Evolutionary conservation across 148 eudicot genomes (phyloP), one percentile per base, ranked within the genome.

Genomic region (Chenopodium berlandieri): DNA sequence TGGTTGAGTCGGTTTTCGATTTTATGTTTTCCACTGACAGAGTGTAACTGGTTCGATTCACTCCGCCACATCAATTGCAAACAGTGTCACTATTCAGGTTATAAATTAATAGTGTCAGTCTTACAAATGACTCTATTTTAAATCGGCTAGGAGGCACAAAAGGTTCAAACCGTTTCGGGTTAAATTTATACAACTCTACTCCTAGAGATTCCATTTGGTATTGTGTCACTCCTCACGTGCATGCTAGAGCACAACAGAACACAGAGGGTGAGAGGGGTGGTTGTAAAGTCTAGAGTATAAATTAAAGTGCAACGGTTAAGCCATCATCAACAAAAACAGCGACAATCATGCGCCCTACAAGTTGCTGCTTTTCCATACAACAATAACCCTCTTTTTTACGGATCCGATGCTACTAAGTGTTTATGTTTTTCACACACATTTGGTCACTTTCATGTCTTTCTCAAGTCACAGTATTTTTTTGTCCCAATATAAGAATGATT

Each of bases 341-440:
- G 60, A 67, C 73, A 78, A 48, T 78, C 27, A 17, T 47, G 60
- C n/a, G 12, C 65, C 74, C 74, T 78, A 78, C 80, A 52, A 67
- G 34, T 25, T 11, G 6, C 67, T 20, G 11, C 70, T 58, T 37
- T 77, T n/a, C 14, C 31, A 25, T 40, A 71, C 74, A 71, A 20
- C 19, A 52, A 32, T 58, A 22, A 3, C 64, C 31, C 75, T 54
- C 48, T 79, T 20, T 73, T 80, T 80, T 27, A 73, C 46, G 82
- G 77, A 80, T 80, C 82, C 82, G 20, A 72, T 72, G 82, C 56
- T 14, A 0, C 27, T 22, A 4, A 20, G 54, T 54, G 54, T 65
- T 40, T 46, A 4, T 22, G 8, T 32, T 71, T 20, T 30, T 46
- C 44, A 4, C 23, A 30, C 65, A 54, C 52, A 40, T 75, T 52